Percentiles rank a stretch among this genome's conserved stretches.
phyloP scores from a whole-genome alignment of 1,284 basidiomycete genomes.

The Moniliophthora roreri region DNA sequence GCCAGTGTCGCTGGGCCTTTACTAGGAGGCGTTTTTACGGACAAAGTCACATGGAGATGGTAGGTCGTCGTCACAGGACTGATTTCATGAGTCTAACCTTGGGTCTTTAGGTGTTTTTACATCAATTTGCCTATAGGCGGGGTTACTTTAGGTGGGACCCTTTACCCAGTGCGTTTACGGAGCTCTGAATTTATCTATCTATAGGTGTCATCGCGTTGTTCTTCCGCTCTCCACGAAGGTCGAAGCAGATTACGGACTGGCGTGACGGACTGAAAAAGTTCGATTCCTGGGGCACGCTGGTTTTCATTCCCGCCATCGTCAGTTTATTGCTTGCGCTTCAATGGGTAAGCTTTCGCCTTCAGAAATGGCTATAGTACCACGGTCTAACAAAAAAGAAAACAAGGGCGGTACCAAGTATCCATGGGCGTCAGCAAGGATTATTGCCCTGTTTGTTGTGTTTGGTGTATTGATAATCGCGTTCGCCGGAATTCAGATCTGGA shows the following conservation, averaged over 20 bases:
- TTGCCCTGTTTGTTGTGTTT: constrained; percentile 14
- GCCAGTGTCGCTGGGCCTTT: constrained; percentile 12
- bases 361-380: no score
- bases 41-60: constrained; percentile 13
- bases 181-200: no score
- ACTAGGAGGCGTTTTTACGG: constrained; percentile 14
- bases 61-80: constrained; percentile 5
- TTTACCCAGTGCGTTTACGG: no score
- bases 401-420: constrained; percentile 14
- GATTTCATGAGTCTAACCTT: neutral
- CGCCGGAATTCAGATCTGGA: constrained; percentile 11
- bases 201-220: constrained; percentile 4
- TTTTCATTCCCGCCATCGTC: constrained; percentile 11
- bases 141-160: no score
- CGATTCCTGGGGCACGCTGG: neutral
- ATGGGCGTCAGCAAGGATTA: constrained; percentile 13
- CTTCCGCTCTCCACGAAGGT: neutral
- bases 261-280: constrained; percentile 2
- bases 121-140: constrained; percentile 12
- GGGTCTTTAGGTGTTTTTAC: constrained; percentile 12
- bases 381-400: no score
- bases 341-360: no score
- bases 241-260: neutral
- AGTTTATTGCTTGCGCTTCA: constrained; percentile 14
- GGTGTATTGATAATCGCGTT: constrained; percentile 1